Percentiles rank a stretch among this genome's conserved stretches.
Evolutionary conservation across 2,329 filamentous ascomycete genomes (phyloP).

Genomic region (Cercospora nicotianae): DNA sequence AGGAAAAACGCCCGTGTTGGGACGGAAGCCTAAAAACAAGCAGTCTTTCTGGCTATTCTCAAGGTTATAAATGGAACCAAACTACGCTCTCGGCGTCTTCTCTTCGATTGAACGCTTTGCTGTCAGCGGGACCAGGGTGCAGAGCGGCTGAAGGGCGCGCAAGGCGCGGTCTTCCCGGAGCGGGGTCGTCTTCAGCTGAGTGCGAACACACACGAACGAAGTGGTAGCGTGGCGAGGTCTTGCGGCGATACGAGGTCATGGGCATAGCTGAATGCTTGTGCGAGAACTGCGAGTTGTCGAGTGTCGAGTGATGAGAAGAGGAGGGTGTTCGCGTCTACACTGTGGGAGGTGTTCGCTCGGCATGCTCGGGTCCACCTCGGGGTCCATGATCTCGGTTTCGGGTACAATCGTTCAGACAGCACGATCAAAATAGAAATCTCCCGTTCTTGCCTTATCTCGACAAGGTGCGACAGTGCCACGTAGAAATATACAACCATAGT

Average conservation of each 20-base stretch:
- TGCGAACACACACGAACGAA: neutral
- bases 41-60: too few species aligned
- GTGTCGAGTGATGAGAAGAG: too few species aligned
- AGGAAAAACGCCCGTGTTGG: too few species aligned
- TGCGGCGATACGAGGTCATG: neutral
- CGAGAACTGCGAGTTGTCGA: too few species aligned
- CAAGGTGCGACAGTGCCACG: neutral
- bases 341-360: too few species aligned
- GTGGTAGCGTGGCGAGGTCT: neutral
- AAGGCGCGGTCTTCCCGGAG: neutral
- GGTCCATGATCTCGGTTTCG: too few species aligned
- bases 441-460: neutral
- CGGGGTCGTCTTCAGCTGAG: neutral
- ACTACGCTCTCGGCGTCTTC: too few species aligned
- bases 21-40: too few species aligned
- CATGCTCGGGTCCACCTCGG: too few species aligned
- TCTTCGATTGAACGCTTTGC: neutral
- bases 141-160: neutral
- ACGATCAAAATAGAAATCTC: neutral
- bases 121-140: neutral
- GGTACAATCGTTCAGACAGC: neutral
- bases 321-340: too few species aligned
- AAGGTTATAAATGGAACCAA: too few species aligned
- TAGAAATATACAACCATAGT: neutral
- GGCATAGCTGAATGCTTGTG: too few species aligned